Base-by-base conservation (phyloP, 768 basidiomycete species). In the Rhodotorula taiwanensis region DNA sequence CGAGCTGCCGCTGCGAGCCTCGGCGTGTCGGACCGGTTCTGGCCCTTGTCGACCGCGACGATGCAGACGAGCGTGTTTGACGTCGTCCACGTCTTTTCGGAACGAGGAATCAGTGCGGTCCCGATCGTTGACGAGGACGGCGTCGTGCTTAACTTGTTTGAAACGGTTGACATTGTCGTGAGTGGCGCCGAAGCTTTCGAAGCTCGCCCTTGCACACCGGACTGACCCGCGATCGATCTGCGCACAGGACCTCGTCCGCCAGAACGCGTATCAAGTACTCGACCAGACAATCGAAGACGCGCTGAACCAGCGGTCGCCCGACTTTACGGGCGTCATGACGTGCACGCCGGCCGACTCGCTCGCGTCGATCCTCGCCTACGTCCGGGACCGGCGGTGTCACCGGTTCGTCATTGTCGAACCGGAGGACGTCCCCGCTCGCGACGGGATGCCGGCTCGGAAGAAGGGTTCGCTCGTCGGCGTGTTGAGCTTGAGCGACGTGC, bases 141-240 rank as follows among this genome's bases (percentile, higher is more conserved):
- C 14, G 82, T 92, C 56, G 95, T 99, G 45, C 82, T 98, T 68
- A 93, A 99, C 74, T 77, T 99, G 52, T 99, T 97, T 74, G 95
- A 99, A 77, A 97, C 95, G 9, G 95, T 99, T 28, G 95, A 99
- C 79, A 94, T 99, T 53, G 94, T 98, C 65, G 93, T 95, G 76
- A 44, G 58, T 65, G n/a, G 20, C 33, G 0, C 31, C 43, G 52
- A 14, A 18, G 9, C 41, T 21, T 27, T 15, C 16, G 8, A 18
- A 23, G 21, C 34, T 48, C 27, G 33, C 11, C 5, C 11, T 3
- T 33, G 30, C 20, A 27, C 7, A 6, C 20, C 28, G 21, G 36
- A 5, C 44, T 42, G 33, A 28, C 23, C 27, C 20, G 3, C 6
- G 20, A 2, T 23, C 9, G 8, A n/a, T 21, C 16, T 3, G 9